These are phyloP conservation scores for Wickerhamiella sergipiensis DNA, from an alignment of 805 yeast genomes.

Conservation along the genomic window DNA sequence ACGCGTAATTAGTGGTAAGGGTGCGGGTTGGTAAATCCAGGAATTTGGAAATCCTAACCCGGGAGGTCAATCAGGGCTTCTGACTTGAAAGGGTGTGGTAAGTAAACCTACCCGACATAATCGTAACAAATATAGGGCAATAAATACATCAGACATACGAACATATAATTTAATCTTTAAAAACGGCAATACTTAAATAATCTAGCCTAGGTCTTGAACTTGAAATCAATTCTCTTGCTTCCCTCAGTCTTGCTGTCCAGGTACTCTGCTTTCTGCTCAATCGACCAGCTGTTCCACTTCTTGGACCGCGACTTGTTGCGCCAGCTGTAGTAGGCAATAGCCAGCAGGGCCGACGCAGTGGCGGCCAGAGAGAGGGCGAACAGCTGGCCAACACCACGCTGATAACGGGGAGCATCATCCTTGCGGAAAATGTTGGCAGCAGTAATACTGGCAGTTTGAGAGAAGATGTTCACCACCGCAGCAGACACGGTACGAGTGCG, in stretches of 20 bases:
- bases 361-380: conserved; percentile 18
- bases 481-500: conserved; percentile 53
- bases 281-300: conserved; percentile 38
- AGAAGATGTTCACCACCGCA: conserved; percentile 50
- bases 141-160: too few relatives aligned
- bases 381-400: conserved; percentile 36
- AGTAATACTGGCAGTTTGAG: conserved; percentile 43
- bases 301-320: conserved; percentile 25
- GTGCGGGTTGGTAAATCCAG: not conserved
- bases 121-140: too few relatives aligned
- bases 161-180: not conserved
- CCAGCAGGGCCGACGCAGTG: conserved; percentile 11
- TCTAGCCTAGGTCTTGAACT: conserved; percentile 18
- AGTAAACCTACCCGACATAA: too few relatives aligned
- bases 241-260: conserved; percentile 39
- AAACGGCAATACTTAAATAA: not conserved
- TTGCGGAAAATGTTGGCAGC: conserved; percentile 42
- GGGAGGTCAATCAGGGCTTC: too few relatives aligned
- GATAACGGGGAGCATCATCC: conserved; percentile 47
- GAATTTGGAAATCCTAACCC: too few relatives aligned
- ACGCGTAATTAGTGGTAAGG: conserved; percentile 1
- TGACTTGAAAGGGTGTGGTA: too few relatives aligned
- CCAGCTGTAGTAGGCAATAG: conserved; percentile 24
- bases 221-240: conserved; percentile 42
- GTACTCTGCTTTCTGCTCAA: conserved; percentile 39